phyloP scores from a whole-genome alignment of 2,329 filamentous ascomycete genomes.

The Epichloe gansuensis region DNA sequence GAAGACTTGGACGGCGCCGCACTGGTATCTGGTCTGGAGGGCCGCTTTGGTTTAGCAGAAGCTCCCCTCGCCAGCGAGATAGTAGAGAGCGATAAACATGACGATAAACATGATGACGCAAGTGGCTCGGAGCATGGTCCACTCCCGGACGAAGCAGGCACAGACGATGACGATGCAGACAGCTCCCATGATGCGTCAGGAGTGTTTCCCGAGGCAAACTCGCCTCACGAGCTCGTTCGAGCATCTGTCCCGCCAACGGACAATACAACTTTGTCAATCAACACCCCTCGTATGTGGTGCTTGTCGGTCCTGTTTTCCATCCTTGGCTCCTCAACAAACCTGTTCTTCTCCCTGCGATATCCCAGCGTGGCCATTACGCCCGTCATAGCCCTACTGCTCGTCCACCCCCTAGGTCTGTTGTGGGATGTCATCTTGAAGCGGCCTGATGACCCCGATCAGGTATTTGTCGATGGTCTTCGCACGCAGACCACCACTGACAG shows the following conservation, averaged over 20 bases:
- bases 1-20: conserved; percentile 38
- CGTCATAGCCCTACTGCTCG: conserved; percentile 73
- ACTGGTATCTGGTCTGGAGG: conserved; percentile 39
- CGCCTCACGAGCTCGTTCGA: conserved; percentile 65
- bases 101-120: conserved; percentile 25
- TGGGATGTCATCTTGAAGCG: conserved; percentile 67
- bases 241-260: conserved; percentile 68
- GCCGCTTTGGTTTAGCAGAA: conserved; percentile 39
- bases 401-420: conserved; percentile 72
- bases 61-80: conserved; percentile 33
- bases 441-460: conserved; percentile 34
- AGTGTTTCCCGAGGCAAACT: conserved; percentile 50
- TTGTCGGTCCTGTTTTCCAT: conserved; percentile 70
- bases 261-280: conserved; percentile 66
- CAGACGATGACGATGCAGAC: conserved; percentile 18
- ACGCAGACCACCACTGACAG: conserved; percentile 10
- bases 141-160: conserved; percentile 5
- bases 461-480: conserved; percentile 37
- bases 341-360: conserved; percentile 84
- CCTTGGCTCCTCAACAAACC: conserved; percentile 68
- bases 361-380: conserved; percentile 82
- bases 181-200: conserved; percentile 31
- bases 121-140: conserved; percentile 22
- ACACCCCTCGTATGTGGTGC: conserved; percentile 78
- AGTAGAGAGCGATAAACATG: conserved; percentile 28